Evolutionary conservation across 495 filamentous ascomycete species (phyloP), one percentile per base, ranked within the genome.

Genomic region (Tuber brumale): DNA sequence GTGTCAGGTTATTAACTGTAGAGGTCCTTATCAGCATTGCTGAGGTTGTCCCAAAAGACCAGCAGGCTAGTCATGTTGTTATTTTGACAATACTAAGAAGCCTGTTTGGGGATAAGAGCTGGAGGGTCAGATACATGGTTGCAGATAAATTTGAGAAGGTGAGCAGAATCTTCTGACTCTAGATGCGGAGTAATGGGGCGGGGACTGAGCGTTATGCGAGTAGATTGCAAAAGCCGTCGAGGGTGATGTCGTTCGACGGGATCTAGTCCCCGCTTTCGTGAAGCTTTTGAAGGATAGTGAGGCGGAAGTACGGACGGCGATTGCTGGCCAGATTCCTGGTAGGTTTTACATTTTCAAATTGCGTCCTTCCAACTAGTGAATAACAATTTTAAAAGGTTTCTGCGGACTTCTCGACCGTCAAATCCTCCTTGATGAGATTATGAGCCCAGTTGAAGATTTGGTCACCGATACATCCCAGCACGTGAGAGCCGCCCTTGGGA

Each of bases 41-140:
- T 71, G 96, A 99, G 85, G 93, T 94, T 70, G 94, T 99, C 16
- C 95, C 95, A 75, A 97, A 98, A 85, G 95, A 98, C 82, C 94
- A 98, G 82, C 96, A 98, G 85, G 90, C 92, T 51, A 97, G 94
- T 87, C 95, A 98, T 83, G 94, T 94, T 61, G 93, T 97, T 70
- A 86, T 99, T 75, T 87, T 99, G 81, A 94, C 92, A 35, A 94
- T 95, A 72, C 85, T 99, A 82, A 91, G 95, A 79, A 95, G 88
- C 85, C 85, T 99, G 78, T 97, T 98, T 85, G 94, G 97, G 82
- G 95, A 99, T 84, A 97, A 97, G 88, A 97, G 96, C 86, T 99
- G 95, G 95, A 90, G 95, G 80, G 95, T 99, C 71, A 89, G 95
- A 84, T 99, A 98, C 84, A 99, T 98, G 96, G 96, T 99, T 76